These are phyloP conservation scores for Vitis rupestris DNA, from an alignment of 164 flowering plant species.

Conservation along the genomic window DNA sequence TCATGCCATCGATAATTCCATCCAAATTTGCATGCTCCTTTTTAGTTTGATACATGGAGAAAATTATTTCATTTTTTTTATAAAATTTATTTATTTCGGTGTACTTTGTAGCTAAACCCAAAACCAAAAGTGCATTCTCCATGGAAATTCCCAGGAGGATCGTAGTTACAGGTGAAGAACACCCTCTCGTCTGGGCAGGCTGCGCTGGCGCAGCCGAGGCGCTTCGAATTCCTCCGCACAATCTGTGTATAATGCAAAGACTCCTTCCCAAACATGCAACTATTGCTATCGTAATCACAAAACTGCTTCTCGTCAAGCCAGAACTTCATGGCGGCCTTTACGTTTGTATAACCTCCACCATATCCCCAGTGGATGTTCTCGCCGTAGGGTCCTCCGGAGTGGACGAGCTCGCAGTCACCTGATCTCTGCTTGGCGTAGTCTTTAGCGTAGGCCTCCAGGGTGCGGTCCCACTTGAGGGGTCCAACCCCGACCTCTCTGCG, in stretches of 20 bases:
- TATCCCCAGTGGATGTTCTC: conserved; percentile 22
- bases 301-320: conserved; percentile 11
- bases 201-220: conserved; percentile 15
- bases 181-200: neutral
- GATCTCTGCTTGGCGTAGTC: conserved; percentile 15
- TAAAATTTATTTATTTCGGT: neutral
- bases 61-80: too few species aligned
- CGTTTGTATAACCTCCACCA: neutral
- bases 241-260: conserved; percentile 22
- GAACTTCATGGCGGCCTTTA: conserved; percentile 5
- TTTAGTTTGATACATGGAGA: too few species aligned
- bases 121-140: neutral
- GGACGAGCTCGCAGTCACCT: conserved; percentile 14
- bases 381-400: conserved; percentile 26
- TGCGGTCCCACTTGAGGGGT: too few species aligned
- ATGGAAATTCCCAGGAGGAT: conserved; percentile 2
- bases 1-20: too few species aligned
- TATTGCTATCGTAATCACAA: conserved; percentile 10
- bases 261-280: conserved; percentile 1
- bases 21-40: too few species aligned
- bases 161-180: conserved; percentile 17
- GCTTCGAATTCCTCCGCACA: conserved; percentile 14
- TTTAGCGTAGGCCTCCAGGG: neutral
- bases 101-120: neutral
- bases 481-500: neutral